Evolutionary conservation across 345 rosid species (phyloP).

Genomic region (Salix suchowensis): DNA sequence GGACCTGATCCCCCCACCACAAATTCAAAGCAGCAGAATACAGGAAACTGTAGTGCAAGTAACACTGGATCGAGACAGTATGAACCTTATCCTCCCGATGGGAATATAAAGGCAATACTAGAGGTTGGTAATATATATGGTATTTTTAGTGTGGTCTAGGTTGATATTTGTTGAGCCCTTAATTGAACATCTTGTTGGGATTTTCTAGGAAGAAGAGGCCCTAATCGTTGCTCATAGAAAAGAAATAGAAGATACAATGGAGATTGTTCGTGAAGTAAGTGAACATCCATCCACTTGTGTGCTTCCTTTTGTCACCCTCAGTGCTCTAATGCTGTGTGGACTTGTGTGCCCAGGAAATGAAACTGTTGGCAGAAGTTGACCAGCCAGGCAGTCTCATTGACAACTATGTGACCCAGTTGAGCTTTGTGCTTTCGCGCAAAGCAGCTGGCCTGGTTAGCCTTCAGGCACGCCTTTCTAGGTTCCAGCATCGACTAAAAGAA

Average conservation of each 20-base stretch:
- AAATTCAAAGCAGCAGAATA: slow-evolving; percentile 39
- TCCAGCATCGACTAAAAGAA: slow-evolving; percentile 92
- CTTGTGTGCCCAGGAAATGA: slow-evolving; percentile 69
- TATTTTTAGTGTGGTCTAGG: not conserved
- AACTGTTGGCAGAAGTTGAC: slow-evolving; percentile 85
- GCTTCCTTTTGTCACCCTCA: not conserved
- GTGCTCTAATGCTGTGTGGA: not conserved
- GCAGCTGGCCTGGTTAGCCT: slow-evolving; percentile 71
- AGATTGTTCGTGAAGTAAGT: slow-evolving; percentile 92
- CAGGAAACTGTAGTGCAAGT: slow-evolving; percentile 36
- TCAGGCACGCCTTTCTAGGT: slow-evolving; percentile 92
- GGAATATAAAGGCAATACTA: slow-evolving; percentile 71
- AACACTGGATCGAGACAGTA: slow-evolving; percentile 39
- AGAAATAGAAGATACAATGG: slow-evolving; percentile 99
- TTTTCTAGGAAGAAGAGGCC: slow-evolving; percentile 83
- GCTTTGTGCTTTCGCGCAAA: slow-evolving; percentile 90
- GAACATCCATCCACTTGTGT: not conserved
- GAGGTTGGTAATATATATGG: slow-evolving; percentile 46
- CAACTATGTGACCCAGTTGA: slow-evolving; percentile 81
- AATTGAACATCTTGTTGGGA: not conserved
- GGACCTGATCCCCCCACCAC: slow-evolving; percentile 44
- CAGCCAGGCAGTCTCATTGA: slow-evolving; percentile 95
- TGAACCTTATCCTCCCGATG: slow-evolving; percentile 58
- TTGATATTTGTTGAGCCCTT: not conserved
- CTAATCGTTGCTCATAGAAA: slow-evolving; percentile 87